Evolutionary conservation across 2,329 filamentous ascomycete species (phyloP).

Genomic region (Neospermospora avenae): DNA sequence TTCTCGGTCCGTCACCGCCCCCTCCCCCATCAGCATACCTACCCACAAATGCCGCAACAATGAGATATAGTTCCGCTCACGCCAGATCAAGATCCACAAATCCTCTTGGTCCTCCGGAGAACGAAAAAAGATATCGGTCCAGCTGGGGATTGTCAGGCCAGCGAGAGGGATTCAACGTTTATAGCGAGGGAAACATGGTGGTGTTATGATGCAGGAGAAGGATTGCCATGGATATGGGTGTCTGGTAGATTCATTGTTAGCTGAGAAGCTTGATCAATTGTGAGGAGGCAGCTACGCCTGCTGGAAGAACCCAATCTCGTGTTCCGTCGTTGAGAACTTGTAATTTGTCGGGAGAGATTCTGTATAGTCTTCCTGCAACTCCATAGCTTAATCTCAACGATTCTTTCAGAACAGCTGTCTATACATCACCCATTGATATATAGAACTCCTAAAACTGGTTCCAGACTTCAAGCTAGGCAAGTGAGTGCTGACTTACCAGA

Average conservation of each 20-base stretch:
- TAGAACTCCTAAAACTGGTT: too few species aligned
- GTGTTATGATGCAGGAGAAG: conserved; percentile 41
- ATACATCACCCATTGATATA: not conserved
- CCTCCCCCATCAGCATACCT: conserved; percentile 18
- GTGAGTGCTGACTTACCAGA: conserved; percentile 9
- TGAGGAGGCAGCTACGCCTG: conserved; percentile 17
- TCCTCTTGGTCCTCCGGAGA: conserved; percentile 40
- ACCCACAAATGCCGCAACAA: conserved; percentile 13
- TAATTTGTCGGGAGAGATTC: conserved; percentile 27
- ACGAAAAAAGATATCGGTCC: conserved; percentile 41
- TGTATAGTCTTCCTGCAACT: conserved; percentile 30
- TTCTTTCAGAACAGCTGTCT: conserved; percentile 35
- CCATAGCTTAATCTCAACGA: conserved; percentile 35
- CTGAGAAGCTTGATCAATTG: not conserved
- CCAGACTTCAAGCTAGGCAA: not conserved
- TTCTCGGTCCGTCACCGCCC: conserved; percentile 20
- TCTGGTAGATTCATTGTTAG: not conserved
- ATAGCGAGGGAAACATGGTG: conserved; percentile 37
- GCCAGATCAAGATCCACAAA: conserved; percentile 38
- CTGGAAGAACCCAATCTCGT: conserved; percentile 20
- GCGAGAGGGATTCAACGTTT: conserved; percentile 40
- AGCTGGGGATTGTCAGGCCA: conserved; percentile 39
- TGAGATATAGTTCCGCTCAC: conserved; percentile 16
- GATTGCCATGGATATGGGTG: conserved; percentile 39
- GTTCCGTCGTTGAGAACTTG: conserved; percentile 15